Percentiles rank a stretch among this genome's conserved stretches.
Evolutionary conservation across 805 yeast species (phyloP).

Genomic region (Metschnikowia lachancei): DNA sequence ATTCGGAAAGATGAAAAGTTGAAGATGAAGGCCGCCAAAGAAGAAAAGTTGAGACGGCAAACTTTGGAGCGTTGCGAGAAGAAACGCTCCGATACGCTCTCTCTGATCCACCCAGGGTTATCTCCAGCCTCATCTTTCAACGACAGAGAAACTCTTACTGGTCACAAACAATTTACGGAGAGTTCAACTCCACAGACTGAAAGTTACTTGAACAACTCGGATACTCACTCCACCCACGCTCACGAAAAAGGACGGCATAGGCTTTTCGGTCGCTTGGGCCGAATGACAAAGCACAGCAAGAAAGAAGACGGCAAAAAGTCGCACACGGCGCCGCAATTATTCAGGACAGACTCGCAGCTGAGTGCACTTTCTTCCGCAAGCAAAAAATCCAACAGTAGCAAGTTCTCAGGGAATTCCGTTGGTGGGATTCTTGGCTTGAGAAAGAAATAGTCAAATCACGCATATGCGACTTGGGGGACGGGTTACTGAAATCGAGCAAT

Average conservation of each 20-base stretch:
- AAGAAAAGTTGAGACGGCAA: slow-evolving; percentile 12
- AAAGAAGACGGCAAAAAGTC: slow-evolving; percentile 8
- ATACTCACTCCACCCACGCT: neutral
- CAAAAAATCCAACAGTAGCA: slow-evolving; percentile 16
- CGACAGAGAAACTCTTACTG: neutral
- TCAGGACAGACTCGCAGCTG: slow-evolving; percentile 18
- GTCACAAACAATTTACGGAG: slow-evolving; percentile 1
- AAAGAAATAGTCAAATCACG: slow-evolving; percentile 5
- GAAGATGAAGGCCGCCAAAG: slow-evolving; percentile 19
- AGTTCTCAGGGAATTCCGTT: slow-evolving; percentile 3
- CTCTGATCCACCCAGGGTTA: slow-evolving; percentile 8
- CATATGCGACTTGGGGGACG: neutral
- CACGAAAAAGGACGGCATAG: slow-evolving; percentile 4
- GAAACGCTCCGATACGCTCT: slow-evolving; percentile 9
- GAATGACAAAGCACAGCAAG: slow-evolving; percentile 15
- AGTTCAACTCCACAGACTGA: slow-evolving; percentile 18
- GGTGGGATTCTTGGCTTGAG: slow-evolving; percentile 11
- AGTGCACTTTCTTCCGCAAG: slow-evolving; percentile 24
- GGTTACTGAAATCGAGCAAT: neutral
- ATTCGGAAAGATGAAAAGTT: slow-evolving; percentile 32
- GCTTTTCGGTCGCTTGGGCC: slow-evolving; percentile 21
- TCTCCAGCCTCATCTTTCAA: slow-evolving; percentile 9
- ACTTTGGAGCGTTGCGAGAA: slow-evolving; percentile 16
- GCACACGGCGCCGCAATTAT: slow-evolving; percentile 6
- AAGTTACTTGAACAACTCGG: neutral